Evolutionary conservation across 1,284 basidiomycete species (phyloP), one percentile per base, ranked within the genome.

Genomic region (Hypsizygus ulmarius): DNA sequence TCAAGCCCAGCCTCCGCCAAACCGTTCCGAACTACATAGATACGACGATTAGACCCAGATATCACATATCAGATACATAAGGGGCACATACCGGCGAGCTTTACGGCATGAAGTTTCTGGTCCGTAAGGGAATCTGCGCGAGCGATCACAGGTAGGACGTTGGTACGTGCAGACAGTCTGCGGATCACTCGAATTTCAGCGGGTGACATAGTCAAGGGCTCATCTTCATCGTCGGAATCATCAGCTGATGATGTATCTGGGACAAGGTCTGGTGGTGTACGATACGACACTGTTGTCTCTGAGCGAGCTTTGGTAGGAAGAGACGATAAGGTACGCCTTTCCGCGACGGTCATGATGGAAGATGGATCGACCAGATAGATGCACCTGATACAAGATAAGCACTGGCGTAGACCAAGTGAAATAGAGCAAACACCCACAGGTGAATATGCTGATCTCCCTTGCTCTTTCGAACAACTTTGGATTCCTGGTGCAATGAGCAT

Each of bases 361-460:
- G 76, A 67, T 11, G 89, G 88, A 60, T 92, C 86, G 59, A 91
- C 77, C 76, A 90, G 77, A 66, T 91, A 91, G 53, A 92, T 85
- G 63, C 84, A 88, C 45, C 87, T 87, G 48, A 11, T 41, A 18
- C 46, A 27, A 41, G 53, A 45, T 16, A 37, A 61, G 67, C 59
- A 2, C 10, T 19, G 28, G 28, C 34, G 9, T 14, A 46, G 38
- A 25, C 37, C 43, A 33, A 27, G 36, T 18, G 41, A 37, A 28
- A 19, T 36, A 49, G 36, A 40, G 18, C 43, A 14, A 19, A 6
- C 19, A 66, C 86, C 66, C 62, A 91, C 87, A 92, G 66, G 68
- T 92, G 86, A 59, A 92, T 81, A 60, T 90, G 87, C 60, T 89
- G 82, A 66, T 92, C 89, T 47, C 86, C 89, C 68, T 86, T 90